Evolutionary conservation across 768 basidiomycete species (phyloP).

Genomic region (Hortiboletus campestris): DNA sequence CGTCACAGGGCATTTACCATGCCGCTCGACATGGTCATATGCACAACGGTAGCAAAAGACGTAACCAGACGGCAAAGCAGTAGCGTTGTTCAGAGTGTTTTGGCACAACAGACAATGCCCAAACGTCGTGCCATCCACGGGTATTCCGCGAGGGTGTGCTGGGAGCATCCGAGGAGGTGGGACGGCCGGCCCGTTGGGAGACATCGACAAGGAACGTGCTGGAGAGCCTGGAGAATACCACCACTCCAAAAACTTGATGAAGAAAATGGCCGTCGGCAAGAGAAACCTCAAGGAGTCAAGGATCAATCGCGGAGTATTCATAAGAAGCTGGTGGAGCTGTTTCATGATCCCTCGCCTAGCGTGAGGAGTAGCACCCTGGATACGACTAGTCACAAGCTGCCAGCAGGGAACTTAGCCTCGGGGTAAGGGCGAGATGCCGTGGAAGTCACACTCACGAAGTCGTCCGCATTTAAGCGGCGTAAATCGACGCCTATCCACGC

Average conservation of each 20-base stretch:
- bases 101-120: conserved; percentile 87
- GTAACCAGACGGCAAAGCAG: conserved; percentile 88
- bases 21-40: conserved; percentile 74
- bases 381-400: conserved; percentile 16
- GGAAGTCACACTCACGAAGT: conserved; percentile 55
- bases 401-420: not conserved
- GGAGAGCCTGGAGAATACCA: conserved; percentile 97
- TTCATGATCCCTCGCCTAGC: conserved; percentile 38
- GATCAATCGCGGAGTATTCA: conserved; percentile 56
- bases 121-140: conserved; percentile 61
- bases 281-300: conserved; percentile 78
- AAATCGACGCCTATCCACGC: conserved; percentile 81
- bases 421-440: not conserved
- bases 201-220: conserved; percentile 65
- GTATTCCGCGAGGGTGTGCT: conserved; percentile 71
- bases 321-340: conserved; percentile 46
- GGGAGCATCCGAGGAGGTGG: conserved; percentile 75
- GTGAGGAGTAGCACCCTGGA: conserved; percentile 19
- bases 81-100: conserved; percentile 75
- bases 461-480: conserved; percentile 73
- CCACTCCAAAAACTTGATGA: conserved; percentile 97
- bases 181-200: conserved; percentile 62
- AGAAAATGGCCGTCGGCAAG: conserved; percentile 88
- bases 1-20: conserved; percentile 85
- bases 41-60: conserved; percentile 94